Evolutionary conservation across 106 monocot species (phyloP), one percentile per base, ranked within the genome.

Genomic region (Allium sativum): DNA sequence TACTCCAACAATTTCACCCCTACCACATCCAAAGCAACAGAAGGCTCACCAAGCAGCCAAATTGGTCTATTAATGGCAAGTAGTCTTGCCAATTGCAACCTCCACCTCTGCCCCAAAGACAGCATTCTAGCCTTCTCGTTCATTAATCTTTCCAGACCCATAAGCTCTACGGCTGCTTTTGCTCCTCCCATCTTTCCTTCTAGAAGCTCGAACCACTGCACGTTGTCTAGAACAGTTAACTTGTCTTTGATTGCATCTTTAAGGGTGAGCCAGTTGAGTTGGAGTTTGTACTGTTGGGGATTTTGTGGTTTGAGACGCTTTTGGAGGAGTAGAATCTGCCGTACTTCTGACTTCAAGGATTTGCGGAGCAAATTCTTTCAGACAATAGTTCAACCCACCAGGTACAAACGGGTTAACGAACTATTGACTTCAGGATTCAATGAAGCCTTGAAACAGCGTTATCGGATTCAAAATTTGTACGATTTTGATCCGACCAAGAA

Each of bases 1-100:
- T 76, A 70, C 70, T 92, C 98, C 20, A 98, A 59, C 66, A 99
- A 40, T 21, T 55, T 47, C 16, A 92, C 88, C 42, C 98, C 98
- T 74, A 88, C 98, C 5, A 43, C 64, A 74, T 99, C 98, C 77
- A 98, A 67, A 58, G 92, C 92, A 55, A 88, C 92, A 1, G 98
- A 98, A 19, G 98, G 98, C 74, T 98, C 98, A 54, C 92, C 98
- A 16, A 98, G 87, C 77, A 98, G 68, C 98, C 98, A 98, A 53
- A 98, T 83, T 6, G 91, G 98, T 44, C 92, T 70, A 45, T 92
- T 88, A 21, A 99, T 73, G 0, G 98, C 92, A 15, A 99, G 72
- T 52, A 99, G 59, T 13, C 98, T 75, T 18, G 98, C 92, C 76
- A 99, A 40, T 52, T 99, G 98, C 61, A 99, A 15, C 59, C 88